Base-by-base conservation (phyloP, 75 land plant genomes). In the Pinus albicaulis region DNA sequence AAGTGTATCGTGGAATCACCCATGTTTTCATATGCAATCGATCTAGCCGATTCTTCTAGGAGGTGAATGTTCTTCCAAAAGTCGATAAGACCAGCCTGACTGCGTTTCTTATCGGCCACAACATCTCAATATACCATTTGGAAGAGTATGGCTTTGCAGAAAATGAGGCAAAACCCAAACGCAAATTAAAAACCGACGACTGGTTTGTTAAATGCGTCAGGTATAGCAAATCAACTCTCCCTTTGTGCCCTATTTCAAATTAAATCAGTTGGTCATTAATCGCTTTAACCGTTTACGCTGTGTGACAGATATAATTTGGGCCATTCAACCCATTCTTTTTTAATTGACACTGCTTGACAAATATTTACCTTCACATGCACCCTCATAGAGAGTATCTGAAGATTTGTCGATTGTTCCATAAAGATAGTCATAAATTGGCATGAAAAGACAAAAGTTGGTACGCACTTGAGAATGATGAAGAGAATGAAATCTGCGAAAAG, bases 381-480 rank as follows among this genome's bases (percentile, higher is more conserved):
- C 68, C 62, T 82, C 80, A 26, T 94, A 81, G 2, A 94, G 60
- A 5, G 25, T 56, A 77, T 94, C 98, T 0, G 86, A 52, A 0
- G 82, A 65, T 56, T 84, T 80, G 79, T 94, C 97, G 78, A 82
- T 60, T 0, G 94, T 94, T 5, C 84, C 84, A 22, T 92, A 90
- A 0, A 88, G 55, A 80, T 90, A 88, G 74, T 94, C 94, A 55
- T 94, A 92, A 3, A 94, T 26, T 15, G 97, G 97, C 94, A 94
- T 90, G 82, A 89, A 94, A 14, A 94, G 76, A 12, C 86, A 83
- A 60, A 92, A 94, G 65, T 94, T 94, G 5, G 94, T 92, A 65
- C 89, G 86, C 59, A 94, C 93, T 76, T 92, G 92, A 4, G 92
- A 86, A 77, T 94, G 97, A 75, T 94, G 97, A 28, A 94, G 83